Percentiles rank a stretch among this genome's conserved stretches.
phyloP scores from a whole-genome alignment of 73 alveolate species.

The Paramecium biaurelia region DNA sequence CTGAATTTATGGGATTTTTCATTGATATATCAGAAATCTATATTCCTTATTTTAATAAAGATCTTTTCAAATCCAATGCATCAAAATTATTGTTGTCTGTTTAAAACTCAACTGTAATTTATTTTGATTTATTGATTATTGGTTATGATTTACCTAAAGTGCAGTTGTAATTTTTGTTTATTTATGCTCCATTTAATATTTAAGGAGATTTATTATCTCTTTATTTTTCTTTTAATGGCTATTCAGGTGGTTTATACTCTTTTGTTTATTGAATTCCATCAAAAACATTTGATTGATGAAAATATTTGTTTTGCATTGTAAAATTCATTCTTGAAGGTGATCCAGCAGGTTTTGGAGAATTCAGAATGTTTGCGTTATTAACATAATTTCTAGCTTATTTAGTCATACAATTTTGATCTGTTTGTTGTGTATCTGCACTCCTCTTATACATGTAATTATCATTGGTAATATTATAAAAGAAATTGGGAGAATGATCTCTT shows the following conservation, averaged over 20 bases:
- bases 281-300: not conserved
- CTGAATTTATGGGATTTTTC: not conserved
- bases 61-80: not conserved
- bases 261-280: not conserved
- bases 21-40: not conserved
- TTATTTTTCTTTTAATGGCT: not conserved
- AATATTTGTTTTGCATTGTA: not conserved
- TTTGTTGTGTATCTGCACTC: not conserved
- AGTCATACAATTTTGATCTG: not conserved
- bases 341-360: not conserved
- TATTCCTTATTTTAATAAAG: not conserved
- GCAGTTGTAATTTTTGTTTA: not conserved
- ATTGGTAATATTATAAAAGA: not conserved
- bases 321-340: conserved; percentile 21
- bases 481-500: conserved; percentile 15
- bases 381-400: conserved; percentile 19
- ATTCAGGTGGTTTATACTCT: conserved; percentile 1
- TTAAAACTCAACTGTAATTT: not conserved
- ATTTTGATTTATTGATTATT: not conserved
- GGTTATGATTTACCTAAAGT: not conserved
- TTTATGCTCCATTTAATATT: not conserved
- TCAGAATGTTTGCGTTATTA: not conserved
- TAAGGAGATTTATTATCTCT: not conserved
- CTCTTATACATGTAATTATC: conserved; percentile 21
- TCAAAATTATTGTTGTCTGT: conserved; percentile 2